A percentile compares a stretch with the other conserved stretches of the same genome.
These are phyloP conservation scores for Mallotus repandus DNA, from an alignment of 441 rosid species.

Conservation along the genomic window DNA sequence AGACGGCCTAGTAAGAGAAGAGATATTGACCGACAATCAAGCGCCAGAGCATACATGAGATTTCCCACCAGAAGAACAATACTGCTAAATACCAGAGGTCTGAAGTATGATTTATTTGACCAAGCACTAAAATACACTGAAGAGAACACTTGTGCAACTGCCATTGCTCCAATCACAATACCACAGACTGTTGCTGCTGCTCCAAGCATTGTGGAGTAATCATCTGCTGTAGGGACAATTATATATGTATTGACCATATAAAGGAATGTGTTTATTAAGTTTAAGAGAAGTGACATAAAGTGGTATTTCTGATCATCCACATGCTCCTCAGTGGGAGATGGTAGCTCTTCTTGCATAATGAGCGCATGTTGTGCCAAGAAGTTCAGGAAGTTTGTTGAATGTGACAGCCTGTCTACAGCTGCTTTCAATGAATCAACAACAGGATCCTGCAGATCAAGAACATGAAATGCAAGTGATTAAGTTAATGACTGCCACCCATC, in stretches of 20 bases:
- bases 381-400: conserved; percentile 86
- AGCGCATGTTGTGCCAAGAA: conserved; percentile 98
- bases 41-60: conserved; percentile 88
- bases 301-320: conserved; percentile 71
- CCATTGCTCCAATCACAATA: conserved; percentile 96
- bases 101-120: conserved; percentile 94
- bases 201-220: conserved; percentile 91
- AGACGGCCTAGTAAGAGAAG: conserved; percentile 86
- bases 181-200: conserved; percentile 99
- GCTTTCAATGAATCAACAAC: conserved; percentile 75
- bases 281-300: conserved; percentile 79
- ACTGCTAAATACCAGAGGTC: conserved; percentile 92
- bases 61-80: conserved; percentile 80
- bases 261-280: conserved; percentile 84
- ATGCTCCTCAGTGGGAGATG: conserved; percentile 65
- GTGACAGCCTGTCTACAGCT: conserved; percentile 78
- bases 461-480: conserved; percentile 13
- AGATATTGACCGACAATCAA: conserved; percentile 66
- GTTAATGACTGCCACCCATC: conserved; percentile 1
- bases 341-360: conserved; percentile 92
- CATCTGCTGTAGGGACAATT: conserved; percentile 96
- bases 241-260: conserved; percentile 99
- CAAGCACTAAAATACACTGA: conserved; percentile 98
- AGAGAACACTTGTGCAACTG: conserved; percentile 95
- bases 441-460: conserved; percentile 61